phyloP scores from a whole-genome alignment of 192 early-diverging fungal genomes.

The Dissophora ornata region DNA sequence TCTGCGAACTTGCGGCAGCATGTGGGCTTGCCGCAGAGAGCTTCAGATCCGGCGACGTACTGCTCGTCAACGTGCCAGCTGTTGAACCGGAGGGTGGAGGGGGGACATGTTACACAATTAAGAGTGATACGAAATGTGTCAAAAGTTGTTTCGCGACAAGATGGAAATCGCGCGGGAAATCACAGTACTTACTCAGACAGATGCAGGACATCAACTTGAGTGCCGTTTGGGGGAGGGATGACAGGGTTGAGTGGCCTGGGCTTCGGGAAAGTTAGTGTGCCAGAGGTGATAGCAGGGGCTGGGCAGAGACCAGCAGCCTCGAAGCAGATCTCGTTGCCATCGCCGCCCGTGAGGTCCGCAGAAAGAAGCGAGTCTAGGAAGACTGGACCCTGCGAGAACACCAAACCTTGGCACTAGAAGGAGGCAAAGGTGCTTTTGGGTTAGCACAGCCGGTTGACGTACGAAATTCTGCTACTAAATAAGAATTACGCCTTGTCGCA shows the following conservation, averaged over 20 bases:
- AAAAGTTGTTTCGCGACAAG: slow-evolving; percentile 48
- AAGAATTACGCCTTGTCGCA: too few relatives aligned
- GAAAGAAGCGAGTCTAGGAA: slow-evolving; percentile 47
- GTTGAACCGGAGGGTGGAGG: too few relatives aligned
- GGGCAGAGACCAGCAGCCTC: slow-evolving; percentile 53
- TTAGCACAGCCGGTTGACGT: too few relatives aligned
- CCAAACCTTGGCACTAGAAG: slow-evolving; percentile 55
- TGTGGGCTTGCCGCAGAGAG: slow-evolving; percentile 54
- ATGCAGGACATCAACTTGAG: slow-evolving; percentile 59
- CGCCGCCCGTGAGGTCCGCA: slow-evolving; percentile 28
- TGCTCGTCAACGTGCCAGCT: slow-evolving; percentile 38
- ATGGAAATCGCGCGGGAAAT: too few relatives aligned
- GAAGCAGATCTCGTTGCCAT: slow-evolving; percentile 59
- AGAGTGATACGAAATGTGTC: background rate
- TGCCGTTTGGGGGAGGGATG: slow-evolving; percentile 20
- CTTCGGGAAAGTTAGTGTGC: slow-evolving; percentile 57
- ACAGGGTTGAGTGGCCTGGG: slow-evolving; percentile 44
- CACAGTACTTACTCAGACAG: slow-evolving; percentile 63
- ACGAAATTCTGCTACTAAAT: too few relatives aligned
- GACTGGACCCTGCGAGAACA: slow-evolving; percentile 57
- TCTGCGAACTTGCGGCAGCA: slow-evolving; percentile 58
- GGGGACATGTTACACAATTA: too few relatives aligned
- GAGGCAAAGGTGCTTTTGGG: background rate
- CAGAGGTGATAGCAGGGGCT: slow-evolving; percentile 44
- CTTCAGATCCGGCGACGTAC: slow-evolving; percentile 52